Evolutionary conservation across 164 flowering plant species (phyloP).

Genomic region (Stephania cephalantha): DNA sequence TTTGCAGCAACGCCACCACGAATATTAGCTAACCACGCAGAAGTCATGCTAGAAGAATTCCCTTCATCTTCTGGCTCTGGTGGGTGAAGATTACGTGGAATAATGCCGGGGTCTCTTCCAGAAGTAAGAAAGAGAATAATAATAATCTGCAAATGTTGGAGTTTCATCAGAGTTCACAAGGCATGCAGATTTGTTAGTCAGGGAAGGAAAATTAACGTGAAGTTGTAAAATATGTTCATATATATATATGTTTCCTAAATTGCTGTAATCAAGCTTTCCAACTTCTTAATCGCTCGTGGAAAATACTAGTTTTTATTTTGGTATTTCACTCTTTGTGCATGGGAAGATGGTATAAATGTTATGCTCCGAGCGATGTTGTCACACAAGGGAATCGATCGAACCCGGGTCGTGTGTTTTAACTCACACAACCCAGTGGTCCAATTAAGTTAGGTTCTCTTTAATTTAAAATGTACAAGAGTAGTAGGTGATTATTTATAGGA

Average conservation of each 20-base stretch:
- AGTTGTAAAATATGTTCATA: background rate
- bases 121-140: slow-evolving; percentile 49
- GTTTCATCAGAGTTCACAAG: slow-evolving; percentile 9
- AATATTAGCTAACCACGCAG: slow-evolving; percentile 22
- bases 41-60: slow-evolving; percentile 19
- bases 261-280: background rate
- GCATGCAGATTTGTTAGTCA: background rate
- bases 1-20: slow-evolving; percentile 20
- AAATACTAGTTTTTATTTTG: background rate
- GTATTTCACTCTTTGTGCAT: background rate
- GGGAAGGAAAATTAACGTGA: background rate
- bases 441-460: background rate
- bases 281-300: background rate
- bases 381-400: too few species aligned
- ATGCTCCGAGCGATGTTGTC: too few species aligned
- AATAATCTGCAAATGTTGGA: slow-evolving; percentile 28
- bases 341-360: background rate
- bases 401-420: too few species aligned
- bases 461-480: background rate
- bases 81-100: slow-evolving; percentile 56
- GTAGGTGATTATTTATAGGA: background rate
- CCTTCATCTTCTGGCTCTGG: slow-evolving; percentile 47
- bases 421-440: too few species aligned
- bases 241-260: background rate
- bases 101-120: slow-evolving; percentile 62